Conservation (phyloP, 1,139 yeast genomes). For the Pichia sp. region DNA sequence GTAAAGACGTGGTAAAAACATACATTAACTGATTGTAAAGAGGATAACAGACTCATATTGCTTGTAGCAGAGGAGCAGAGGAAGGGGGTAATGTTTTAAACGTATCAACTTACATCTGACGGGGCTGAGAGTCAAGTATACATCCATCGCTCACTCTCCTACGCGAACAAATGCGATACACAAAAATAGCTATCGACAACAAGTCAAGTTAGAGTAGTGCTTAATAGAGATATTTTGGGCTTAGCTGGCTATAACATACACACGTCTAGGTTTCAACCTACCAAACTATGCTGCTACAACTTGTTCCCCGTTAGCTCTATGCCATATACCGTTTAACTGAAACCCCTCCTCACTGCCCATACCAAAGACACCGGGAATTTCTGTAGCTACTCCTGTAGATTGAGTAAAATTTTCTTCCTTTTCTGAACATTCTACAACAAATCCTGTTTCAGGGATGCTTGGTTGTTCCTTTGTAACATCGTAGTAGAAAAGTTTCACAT, state of each 20-base stretch:
- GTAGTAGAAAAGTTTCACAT: slow-evolving; percentile 19
- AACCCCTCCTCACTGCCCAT: slow-evolving; percentile 45
- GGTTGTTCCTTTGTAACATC: slow-evolving; percentile 2
- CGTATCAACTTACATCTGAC: too few species aligned
- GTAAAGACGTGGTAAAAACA: not conserved
- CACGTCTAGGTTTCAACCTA: too few species aligned
- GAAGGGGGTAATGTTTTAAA: too few species aligned
- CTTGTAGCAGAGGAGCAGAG: too few species aligned
- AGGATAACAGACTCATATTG: slow-evolving; percentile 17
- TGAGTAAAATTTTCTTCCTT: slow-evolving; percentile 28
- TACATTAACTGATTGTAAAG: slow-evolving; percentile 27
- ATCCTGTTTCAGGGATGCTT: not conserved
- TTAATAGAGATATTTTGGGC: too few species aligned
- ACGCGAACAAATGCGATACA: not conserved
- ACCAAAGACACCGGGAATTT: slow-evolving; percentile 32
- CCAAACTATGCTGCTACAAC: slow-evolving; percentile 3
- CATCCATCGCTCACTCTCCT: too few species aligned
- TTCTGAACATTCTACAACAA: slow-evolving; percentile 31
- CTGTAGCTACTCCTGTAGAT: slow-evolving; percentile 7
- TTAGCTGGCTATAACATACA: too few species aligned
- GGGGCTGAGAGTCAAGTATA: too few species aligned
- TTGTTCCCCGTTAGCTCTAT: slow-evolving; percentile 39
- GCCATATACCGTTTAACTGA: slow-evolving; percentile 33
- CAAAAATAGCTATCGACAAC: too few species aligned
- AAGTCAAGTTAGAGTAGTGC: too few species aligned